Conservation (phyloP, 495 filamentous ascomycete species). For the Trypethelium eluteriae region DNA sequence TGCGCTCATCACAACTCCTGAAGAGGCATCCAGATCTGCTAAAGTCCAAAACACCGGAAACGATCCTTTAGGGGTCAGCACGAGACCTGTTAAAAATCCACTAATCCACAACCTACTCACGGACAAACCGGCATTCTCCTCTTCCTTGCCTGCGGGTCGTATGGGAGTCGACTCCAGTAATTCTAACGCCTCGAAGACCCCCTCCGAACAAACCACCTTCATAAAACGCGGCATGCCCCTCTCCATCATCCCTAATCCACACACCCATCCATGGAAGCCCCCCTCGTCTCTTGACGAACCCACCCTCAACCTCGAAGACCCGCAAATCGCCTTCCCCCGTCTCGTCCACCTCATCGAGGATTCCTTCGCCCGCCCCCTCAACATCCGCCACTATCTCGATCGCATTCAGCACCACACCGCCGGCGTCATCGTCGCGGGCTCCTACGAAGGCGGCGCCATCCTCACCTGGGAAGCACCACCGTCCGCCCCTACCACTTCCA, state of each 20-base stretch:
- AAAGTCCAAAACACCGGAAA: slow-evolving; percentile 36
- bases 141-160: slow-evolving; percentile 70
- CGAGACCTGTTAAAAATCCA: slow-evolving; percentile 73
- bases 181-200: slow-evolving; percentile 24
- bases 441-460: slow-evolving; percentile 93
- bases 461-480: slow-evolving; percentile 88
- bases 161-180: slow-evolving; percentile 26
- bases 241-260: slow-evolving; percentile 68
- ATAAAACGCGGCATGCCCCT: slow-evolving; percentile 87
- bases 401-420: slow-evolving; percentile 72
- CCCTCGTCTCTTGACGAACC: slow-evolving; percentile 49
- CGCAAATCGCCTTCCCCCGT: slow-evolving; percentile 70
- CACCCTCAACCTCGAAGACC: slow-evolving; percentile 50
- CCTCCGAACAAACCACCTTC: slow-evolving; percentile 49
- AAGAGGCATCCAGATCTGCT: slow-evolving; percentile 65
- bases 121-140: slow-evolving; percentile 84
- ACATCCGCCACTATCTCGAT: slow-evolving; percentile 70
- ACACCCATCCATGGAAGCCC: slow-evolving; percentile 55
- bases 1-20: slow-evolving; percentile 75
- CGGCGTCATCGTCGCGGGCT: slow-evolving; percentile 86
- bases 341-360: slow-evolving; percentile 87
- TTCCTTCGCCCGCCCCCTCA: slow-evolving; percentile 79
- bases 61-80: slow-evolving; percentile 54
- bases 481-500: slow-evolving; percentile 40
- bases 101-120: slow-evolving; percentile 95